phyloP scores from a whole-genome alignment of 345 rosid species.

The Salix udensis region DNA sequence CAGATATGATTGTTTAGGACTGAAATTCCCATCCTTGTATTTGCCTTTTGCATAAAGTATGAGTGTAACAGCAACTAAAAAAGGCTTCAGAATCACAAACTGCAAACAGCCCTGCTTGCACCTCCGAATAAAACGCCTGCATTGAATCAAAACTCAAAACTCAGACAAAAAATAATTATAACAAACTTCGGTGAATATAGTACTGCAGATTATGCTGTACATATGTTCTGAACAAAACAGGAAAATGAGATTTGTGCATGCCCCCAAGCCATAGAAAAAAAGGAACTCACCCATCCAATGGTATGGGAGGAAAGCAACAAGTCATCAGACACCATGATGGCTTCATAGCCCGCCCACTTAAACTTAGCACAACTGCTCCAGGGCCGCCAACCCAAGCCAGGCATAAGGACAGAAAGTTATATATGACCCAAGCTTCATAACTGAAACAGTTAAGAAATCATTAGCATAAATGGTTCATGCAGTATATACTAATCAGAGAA shows the following conservation, averaged over 20 bases:
- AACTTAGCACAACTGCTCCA: constrained; percentile 86
- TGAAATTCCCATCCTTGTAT: constrained; percentile 94
- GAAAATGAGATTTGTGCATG: not conserved
- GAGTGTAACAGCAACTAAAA: constrained; percentile 82
- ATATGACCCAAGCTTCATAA: constrained; percentile 98
- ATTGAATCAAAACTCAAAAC: constrained; percentile 3
- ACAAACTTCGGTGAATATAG: not conserved
- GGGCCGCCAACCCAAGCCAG: constrained; percentile 99
- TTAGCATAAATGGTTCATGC: not conserved
- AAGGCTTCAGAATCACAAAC: constrained; percentile 93
- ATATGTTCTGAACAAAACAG: not conserved
- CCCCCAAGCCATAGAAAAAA: not conserved
- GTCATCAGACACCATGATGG: constrained; percentile 85
- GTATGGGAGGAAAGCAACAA: constrained; percentile 81
- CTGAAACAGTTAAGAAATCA: constrained; percentile 38
- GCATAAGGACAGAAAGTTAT: constrained; percentile 84
- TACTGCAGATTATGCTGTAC: not conserved
- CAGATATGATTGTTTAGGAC: constrained; percentile 79
- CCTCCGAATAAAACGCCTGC: constrained; percentile 89
- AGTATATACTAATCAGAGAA: not conserved
- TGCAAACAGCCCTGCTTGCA: constrained; percentile 99
- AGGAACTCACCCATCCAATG: constrained; percentile 82
- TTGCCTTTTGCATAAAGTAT: constrained; percentile 90
- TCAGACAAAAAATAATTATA: constrained; percentile 2
- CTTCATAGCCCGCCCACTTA: constrained; percentile 77